Base-by-base conservation (phyloP, 306 rosid species). In the Herpetospermum pedunculosum region DNA sequence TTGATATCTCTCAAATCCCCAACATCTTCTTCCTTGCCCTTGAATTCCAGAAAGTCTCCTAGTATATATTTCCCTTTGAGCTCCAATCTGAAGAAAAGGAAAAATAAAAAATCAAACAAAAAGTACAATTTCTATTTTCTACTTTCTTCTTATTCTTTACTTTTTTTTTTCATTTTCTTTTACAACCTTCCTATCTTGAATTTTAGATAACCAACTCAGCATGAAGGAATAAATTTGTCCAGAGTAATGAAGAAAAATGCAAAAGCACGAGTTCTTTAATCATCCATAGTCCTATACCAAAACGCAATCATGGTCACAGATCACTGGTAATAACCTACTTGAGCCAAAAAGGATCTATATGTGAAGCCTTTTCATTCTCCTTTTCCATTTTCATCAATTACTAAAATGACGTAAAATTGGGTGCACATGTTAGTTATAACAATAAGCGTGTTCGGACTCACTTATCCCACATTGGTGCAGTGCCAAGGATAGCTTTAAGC, bases 381-480 rank as follows among this genome's bases (percentile, higher is more conserved):
- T 57, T 60, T 60, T 13, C 11, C n/a, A 62, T 34, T 62, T 62
- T 37, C 10, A n/a, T 16, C 70, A 16, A 18, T 62, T 16, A 32
- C 11, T 7, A 14, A 59, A 62, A 62, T 16, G 47, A 25, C 3
- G 46, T 8, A 34, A 9, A 59, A 34, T 21, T 18, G 8, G 7
- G 41, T 34, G 28, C 11, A 18, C 28, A 10, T 63, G 48, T 63
- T n/a, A 18, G 43, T 32, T 35, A 5, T 63, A 37, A 54, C 32
- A 54, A 25, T 54, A 25, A 16, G 48, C 18, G 19, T 32, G 25
- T 35, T 63, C 25, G 64, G 78, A 86, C 90, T 58, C 70, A 93
- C 99, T 94, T 91, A 75, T 94, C 99, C 99, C 99, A 94, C 80
- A 87, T 86, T 25, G 99, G 99, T 78, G 99, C 92, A 4, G 97